These are phyloP conservation scores for Anisodus acutangulus DNA, from an alignment of 257 asterid genomes.

Conservation along the genomic window DNA sequence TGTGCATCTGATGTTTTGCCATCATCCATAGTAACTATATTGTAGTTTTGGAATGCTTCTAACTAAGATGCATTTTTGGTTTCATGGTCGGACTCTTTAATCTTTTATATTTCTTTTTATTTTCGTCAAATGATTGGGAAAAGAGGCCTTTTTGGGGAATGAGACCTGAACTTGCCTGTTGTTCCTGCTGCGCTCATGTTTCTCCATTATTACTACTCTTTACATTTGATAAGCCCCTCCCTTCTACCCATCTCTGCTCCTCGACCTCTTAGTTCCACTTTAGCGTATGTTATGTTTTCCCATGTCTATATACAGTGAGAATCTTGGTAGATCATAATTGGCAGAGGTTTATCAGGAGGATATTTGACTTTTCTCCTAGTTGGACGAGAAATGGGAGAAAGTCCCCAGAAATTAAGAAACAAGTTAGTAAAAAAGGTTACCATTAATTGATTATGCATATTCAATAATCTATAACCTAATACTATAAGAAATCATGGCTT, in stretches of 20 bases:
- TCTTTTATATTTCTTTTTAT: background rate
- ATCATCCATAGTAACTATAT: background rate
- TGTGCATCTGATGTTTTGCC: conserved; percentile 16
- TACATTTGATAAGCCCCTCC: background rate
- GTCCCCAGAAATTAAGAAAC: background rate
- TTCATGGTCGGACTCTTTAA: conserved; percentile 9
- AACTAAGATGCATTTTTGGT: background rate
- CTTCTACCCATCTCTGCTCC: background rate
- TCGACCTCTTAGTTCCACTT: background rate
- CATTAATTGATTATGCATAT: conserved; percentile 16
- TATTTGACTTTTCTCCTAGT: conserved; percentile 4
- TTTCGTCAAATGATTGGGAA: background rate
- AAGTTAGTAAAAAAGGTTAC: background rate
- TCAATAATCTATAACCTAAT: background rate
- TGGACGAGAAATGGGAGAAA: background rate
- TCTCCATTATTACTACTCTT: background rate
- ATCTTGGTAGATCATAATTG: background rate
- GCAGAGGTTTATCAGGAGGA: background rate
- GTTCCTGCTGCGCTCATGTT: conserved; percentile 25
- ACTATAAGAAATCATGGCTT: background rate
- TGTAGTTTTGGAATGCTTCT: background rate
- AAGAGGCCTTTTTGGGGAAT: too few species aligned
- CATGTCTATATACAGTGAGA: background rate
- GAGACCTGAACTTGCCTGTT: background rate
- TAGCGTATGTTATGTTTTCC: background rate